Base-by-base conservation (phyloP, 768 basidiomycete genomes). In the Naematelia aurantialba region DNA sequence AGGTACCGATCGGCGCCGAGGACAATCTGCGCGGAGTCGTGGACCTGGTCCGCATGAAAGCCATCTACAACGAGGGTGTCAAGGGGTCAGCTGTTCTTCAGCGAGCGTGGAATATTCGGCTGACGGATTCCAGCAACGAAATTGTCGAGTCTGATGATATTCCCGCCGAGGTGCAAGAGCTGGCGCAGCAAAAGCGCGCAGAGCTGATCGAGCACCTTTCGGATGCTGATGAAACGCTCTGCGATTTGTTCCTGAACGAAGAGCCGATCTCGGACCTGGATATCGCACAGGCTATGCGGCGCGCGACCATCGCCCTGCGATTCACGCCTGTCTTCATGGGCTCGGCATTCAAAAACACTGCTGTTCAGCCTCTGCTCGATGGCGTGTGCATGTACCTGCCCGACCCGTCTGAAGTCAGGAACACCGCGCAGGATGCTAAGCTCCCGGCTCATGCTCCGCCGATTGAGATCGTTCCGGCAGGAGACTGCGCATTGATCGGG, bases 281-380 rank as follows among this genome's bases (percentile, higher is more conserved):
- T 75, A 84, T 99, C 42, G 85, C 85, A 3, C 82, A 81, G 26
- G 94, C 93, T 17, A 87, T 99, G 66, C 86, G 92, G 19, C 89
- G 96, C 31, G 83, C 91, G 2, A 98, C 96, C 1, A 83, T 91
- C 68, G 79, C 82, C 11, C 85, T 91, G 70, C 91, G 88, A 64
- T 98, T 99, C 79, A 89, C 91, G 0, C 96, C 96, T 0, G 96
- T 99, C 54, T 96, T 97, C 80, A 81, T 97, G 60, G 96, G 96
- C 42, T 94, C 92, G 4, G 96, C 96, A 0, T 87, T 98, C 72
- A 97, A 96, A 81, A 99, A 99, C 77, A 93, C 91, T 5, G 91
- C 85, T 39, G 88, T 99, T 4, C 96, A 99, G 73, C 86, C 91
- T 17, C 82, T 98, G 56, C 82, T 99, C 19, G 93, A 99, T 67